Evolutionary conservation across 139 green algal genomes (phyloP), one percentile per base, ranked within the genome.

Genomic region (Desmodesmus armatus): DNA sequence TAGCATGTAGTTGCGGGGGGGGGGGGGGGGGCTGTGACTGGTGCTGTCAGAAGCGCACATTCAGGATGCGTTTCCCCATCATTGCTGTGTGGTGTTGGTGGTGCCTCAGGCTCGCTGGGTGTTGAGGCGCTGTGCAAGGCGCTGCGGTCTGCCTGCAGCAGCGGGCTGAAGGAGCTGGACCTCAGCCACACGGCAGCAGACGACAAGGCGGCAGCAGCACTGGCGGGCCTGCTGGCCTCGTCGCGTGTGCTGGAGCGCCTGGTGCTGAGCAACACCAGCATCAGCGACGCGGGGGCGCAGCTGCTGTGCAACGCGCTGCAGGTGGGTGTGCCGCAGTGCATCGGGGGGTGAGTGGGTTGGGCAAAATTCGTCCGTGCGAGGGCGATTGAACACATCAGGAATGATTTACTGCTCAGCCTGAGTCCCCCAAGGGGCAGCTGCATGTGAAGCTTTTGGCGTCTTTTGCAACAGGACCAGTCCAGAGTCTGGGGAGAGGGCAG

Each of bases 231-330:
- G 71, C 72, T 87, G 40, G 33, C 39, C 17, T n/a, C 27, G 40
- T 87, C 80, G 78, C 75, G 77, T 44, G 73, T 73, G 25, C 78
- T 90, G 71, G 83, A 88, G 70, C 39, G 65, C 49, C 71, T 90
- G 37, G 21, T 44, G 19, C 25, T 88, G 25, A 84, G 37, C 35
- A 63, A 88, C 82, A 90, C 81, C 40, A 83, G 83, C 78, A 88
- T 91, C 29, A 89, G 85, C n/a, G 87, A 91, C 58, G 35, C 55
- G 2, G 87, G 87, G 17, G 87, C 83, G 4, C 86, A 91, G 73
- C 29, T 85, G 29, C 67, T 91, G 21, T 85, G 79, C 27, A 85
- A 88, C 41, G 73, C 87, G 23, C 78, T 91, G 65, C 83, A 91
- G 83, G 87, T 90, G 31, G 1, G 76, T 25, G 53, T 3, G 73